These are phyloP conservation scores for Chaetothyriales sp. DNA, from an alignment of 2,329 filamentous ascomycete genomes.

Conservation along the genomic window DNA sequence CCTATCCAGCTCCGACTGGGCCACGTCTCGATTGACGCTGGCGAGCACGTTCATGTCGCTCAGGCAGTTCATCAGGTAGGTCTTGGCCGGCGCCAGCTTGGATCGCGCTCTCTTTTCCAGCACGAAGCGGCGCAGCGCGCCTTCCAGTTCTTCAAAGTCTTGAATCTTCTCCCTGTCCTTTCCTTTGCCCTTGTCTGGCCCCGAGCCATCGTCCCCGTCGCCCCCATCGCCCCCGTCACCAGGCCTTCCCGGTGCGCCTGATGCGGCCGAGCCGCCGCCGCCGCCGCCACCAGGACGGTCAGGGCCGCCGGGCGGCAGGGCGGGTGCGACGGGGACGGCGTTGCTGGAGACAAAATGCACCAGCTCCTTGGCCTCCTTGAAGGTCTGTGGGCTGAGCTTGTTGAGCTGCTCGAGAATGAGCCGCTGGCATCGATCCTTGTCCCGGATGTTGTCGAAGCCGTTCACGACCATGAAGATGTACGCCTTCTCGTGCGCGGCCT, in stretches of 20 bases:
- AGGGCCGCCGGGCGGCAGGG: conserved; percentile 40
- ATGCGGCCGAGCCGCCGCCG: conserved; percentile 38
- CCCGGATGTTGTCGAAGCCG: conserved; percentile 83
- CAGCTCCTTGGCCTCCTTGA: conserved; percentile 81
- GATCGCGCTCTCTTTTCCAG: conserved; percentile 90
- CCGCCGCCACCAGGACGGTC: conserved; percentile 40
- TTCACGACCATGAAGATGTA: conserved; percentile 99
- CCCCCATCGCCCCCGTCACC: conserved; percentile 35
- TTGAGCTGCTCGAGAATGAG: conserved; percentile 84
- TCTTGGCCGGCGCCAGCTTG: conserved; percentile 89
- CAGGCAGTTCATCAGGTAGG: conserved; percentile 85
- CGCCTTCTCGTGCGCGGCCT: conserved; percentile 88
- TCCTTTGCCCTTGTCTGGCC: conserved; percentile 63
- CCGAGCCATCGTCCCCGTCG: conserved; percentile 40
- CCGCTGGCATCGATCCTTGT: conserved; percentile 81
- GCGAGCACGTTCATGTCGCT: conserved; percentile 75
- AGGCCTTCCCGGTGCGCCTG: conserved; percentile 37
- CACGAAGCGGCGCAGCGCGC: conserved; percentile 80
- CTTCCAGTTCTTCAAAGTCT: conserved; percentile 82
- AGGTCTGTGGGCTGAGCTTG: conserved; percentile 77
- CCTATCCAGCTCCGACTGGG: conserved; percentile 68
- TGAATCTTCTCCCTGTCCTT: conserved; percentile 78
- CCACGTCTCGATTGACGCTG: conserved; percentile 74
- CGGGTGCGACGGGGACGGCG: conserved; percentile 62
- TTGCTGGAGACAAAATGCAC: conserved; percentile 98